Evolutionary conservation across 129 eudicot genomes (phyloP).

Genomic region (Centella asiatica): DNA sequence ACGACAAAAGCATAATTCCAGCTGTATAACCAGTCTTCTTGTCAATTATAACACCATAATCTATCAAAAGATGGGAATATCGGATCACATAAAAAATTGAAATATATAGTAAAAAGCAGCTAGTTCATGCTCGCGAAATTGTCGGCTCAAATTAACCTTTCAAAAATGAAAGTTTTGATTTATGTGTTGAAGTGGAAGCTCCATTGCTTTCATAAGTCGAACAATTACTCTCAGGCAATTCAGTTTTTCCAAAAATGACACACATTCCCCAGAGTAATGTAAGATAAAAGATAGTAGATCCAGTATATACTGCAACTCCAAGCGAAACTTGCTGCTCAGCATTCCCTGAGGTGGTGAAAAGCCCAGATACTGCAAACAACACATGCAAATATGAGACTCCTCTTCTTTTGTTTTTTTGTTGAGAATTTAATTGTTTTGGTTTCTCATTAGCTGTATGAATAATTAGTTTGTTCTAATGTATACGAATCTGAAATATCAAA

Average conservation of each 20-base stretch:
- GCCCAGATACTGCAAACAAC: constrained; percentile 17
- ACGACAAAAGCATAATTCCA: constrained; percentile 30
- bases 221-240: neutral
- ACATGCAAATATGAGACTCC: neutral
- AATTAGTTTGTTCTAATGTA: no score
- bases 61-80: constrained; percentile 1
- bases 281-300: constrained; percentile 27
- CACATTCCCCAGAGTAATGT: constrained; percentile 27
- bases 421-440: no score
- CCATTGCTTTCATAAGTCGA: neutral
- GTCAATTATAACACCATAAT: constrained; percentile 26
- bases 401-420: no score
- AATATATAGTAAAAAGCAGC: no score
- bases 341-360: constrained; percentile 11
- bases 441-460: no score
- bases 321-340: constrained; percentile 23
- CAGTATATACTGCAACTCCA: constrained; percentile 22
- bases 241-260: constrained; percentile 21
- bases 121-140: neutral
- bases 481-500: no score
- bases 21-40: constrained; percentile 24
- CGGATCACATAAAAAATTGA: neutral
- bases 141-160: constrained; percentile 1
- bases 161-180: neutral
- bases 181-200: constrained; percentile 15